Percentiles rank a stretch among this genome's conserved stretches.
Conservation (phyloP, 768 basidiomycete genomes). For the Psilocybe tampanensis region DNA sequence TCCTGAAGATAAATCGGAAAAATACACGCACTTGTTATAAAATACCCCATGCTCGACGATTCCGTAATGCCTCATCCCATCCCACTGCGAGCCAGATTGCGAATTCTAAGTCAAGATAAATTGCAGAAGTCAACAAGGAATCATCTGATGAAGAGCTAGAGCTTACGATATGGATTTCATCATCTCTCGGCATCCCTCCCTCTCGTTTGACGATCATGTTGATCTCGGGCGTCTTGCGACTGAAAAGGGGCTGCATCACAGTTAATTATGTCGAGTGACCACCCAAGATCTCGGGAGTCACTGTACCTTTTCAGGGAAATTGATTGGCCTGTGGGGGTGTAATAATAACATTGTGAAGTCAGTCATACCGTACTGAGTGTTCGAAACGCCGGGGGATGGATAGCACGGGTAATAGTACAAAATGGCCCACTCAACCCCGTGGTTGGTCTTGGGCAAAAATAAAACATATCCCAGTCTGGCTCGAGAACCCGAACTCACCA, state of each 20-base stretch:
- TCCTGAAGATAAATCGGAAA: background rate
- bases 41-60: conserved; percentile 53
- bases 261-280: background rate
- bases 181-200: conserved; percentile 39
- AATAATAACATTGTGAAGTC: background rate
- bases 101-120: conserved; percentile 51
- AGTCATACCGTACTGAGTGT: background rate
- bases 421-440: background rate
- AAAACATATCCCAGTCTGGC: too few species aligned
- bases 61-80: conserved; percentile 64
- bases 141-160: background rate
- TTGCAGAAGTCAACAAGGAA: background rate
- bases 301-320: conserved; percentile 70
- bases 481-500: conserved; percentile 39
- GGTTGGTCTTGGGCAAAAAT: too few species aligned
- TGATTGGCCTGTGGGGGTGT: conserved; percentile 58
- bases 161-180: conserved; percentile 59
- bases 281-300: too few species aligned
- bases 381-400: background rate
- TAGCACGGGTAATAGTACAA: too few species aligned
- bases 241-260: conserved; percentile 65
- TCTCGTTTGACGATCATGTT: conserved; percentile 34
- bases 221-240: conserved; percentile 54
- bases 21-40: conserved; percentile 58
- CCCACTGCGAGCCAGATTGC: conserved; percentile 74